phyloP scores from a whole-genome alignment of 176 grass and related monocot species.

The Aegilops umbellulata region DNA sequence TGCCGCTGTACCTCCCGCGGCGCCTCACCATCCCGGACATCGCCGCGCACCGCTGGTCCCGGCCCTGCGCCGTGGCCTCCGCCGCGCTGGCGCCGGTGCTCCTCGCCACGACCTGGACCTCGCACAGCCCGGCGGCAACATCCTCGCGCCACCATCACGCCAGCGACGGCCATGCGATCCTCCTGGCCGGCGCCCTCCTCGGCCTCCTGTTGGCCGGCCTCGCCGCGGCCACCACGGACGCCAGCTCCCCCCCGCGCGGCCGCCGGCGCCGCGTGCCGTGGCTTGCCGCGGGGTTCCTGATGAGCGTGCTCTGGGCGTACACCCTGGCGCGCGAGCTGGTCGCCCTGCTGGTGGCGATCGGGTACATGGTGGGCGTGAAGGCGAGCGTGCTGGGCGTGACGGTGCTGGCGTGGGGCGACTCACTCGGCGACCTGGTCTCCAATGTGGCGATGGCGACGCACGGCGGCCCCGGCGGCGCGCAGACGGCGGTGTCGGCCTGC shows the following conservation, averaged over 20 bases:
- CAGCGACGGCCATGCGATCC: background rate
- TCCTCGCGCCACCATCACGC: background rate
- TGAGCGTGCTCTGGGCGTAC: conserved; percentile 92
- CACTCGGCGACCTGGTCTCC: conserved; percentile 74
- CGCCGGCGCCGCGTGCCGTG: conserved; percentile 47
- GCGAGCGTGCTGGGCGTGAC: conserved; percentile 72
- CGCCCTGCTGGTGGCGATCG: conserved; percentile 53
- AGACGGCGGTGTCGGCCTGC: conserved; percentile 70
- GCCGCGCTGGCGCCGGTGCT: conserved; percentile 55
- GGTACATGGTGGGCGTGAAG: conserved; percentile 62
- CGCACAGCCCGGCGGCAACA: background rate
- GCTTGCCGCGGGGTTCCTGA: conserved; percentile 69
- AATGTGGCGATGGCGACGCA: conserved; percentile 68
- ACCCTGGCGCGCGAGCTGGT: conserved; percentile 47
- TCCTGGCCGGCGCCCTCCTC: conserved; percentile 12
- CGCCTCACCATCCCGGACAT: conserved; percentile 75
- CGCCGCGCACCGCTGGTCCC: conserved; percentile 56
- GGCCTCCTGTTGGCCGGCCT: conserved; percentile 22
- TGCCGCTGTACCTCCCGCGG: conserved; percentile 81
- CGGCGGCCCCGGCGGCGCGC: conserved; percentile 57
- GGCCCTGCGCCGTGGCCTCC: conserved; percentile 45
- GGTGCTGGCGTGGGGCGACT: conserved; percentile 89
- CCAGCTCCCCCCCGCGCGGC: background rate
- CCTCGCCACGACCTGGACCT: conserved; percentile 49
- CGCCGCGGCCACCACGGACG: conserved; percentile 37